These are phyloP conservation scores for Xylaria digitata DNA, from an alignment of 2,329 filamentous ascomycete genomes.

Conservation along the genomic window DNA sequence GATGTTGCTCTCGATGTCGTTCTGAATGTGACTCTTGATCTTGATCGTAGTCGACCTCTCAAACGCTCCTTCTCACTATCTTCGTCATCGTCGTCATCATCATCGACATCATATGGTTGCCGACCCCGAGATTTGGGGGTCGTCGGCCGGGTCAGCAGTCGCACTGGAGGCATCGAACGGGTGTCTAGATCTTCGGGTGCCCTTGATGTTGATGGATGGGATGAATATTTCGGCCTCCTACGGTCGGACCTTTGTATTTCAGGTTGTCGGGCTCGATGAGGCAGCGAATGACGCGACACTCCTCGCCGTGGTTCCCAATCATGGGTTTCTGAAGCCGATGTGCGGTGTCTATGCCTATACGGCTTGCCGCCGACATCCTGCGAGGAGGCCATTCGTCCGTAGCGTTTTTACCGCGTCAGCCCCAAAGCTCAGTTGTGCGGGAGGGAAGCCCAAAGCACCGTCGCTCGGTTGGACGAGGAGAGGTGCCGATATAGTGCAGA, in stretches of 20 bases:
- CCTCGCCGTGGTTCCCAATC: slow-evolving; percentile 49
- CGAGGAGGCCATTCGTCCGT: slow-evolving; percentile 50
- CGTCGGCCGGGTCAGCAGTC: slow-evolving; percentile 43
- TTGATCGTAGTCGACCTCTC: slow-evolving; percentile 45
- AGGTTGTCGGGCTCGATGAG: slow-evolving; percentile 50
- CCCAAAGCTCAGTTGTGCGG: slow-evolving; percentile 45
- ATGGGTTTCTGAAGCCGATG: slow-evolving; percentile 47
- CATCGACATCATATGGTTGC: slow-evolving; percentile 39
- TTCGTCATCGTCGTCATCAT: slow-evolving; percentile 40
- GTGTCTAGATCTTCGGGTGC: slow-evolving; percentile 44
- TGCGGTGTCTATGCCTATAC: slow-evolving; percentile 46
- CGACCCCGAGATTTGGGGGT: slow-evolving; percentile 44
- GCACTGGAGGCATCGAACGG: slow-evolving; percentile 48
- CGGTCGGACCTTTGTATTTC: slow-evolving; percentile 52
- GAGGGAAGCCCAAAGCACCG: slow-evolving; percentile 43
- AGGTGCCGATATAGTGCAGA: slow-evolving; percentile 47
- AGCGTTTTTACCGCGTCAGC: slow-evolving; percentile 42
- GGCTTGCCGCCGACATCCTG: slow-evolving; percentile 48
- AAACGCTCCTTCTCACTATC: slow-evolving; percentile 44
- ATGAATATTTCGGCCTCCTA: slow-evolving; percentile 43
- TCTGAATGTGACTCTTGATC: slow-evolving; percentile 35
- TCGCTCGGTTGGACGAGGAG: slow-evolving; percentile 45
- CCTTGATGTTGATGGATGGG: slow-evolving; percentile 46
- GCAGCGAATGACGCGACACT: slow-evolving; percentile 50
- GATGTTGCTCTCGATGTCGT: slow-evolving; percentile 30